Evolutionary conservation across 306 rosid genomes (phyloP), one percentile per base, ranked within the genome.

Genomic region (Glycine tomentella): DNA sequence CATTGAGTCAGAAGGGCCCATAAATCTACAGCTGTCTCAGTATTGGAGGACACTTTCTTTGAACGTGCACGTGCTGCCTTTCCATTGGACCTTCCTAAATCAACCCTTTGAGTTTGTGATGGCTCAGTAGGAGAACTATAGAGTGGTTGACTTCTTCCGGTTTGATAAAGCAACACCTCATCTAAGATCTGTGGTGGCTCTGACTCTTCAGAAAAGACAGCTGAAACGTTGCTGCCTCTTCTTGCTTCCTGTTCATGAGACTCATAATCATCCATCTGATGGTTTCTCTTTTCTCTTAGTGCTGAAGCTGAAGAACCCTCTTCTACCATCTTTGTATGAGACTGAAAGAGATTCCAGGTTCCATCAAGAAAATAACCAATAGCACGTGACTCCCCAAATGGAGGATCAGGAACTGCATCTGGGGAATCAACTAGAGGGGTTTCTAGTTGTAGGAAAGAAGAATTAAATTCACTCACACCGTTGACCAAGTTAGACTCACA

Each of bases 1-100:
- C 98, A 91, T 16, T 83, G 94, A 63, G 84, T 89, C 50, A 93
- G 87, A n/a, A 91, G 85, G 17, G 90, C 73, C 92, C 90, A 85
- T 13, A 93, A 85, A 82, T 91, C 94, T 34, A 89, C 88, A 4
- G 81, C 4, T 57, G 79, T 6, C 36, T 17, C 86, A 4, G 57
- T 38, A 11, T 64, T 76, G 42, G 16, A 56, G 17, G 76, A 62
- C 55, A 57, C 78, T 80, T 82, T 86, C 86, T 89, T 89, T 9
- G 86, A 69, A 55, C 90, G 83, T 0, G 81, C 55, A 44, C 82
- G 69, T 0, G 62, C 16, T 20, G 78, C 40, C 63, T 86, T 84
- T 50, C 68, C 81, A 36, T 20, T 68, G 56, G 85, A 79, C 51
- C 72, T 61, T 69, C 52, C 62, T 16, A 75, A 81, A 59, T 74